phyloP scores from a whole-genome alignment of 1,139 yeast genomes.

The Geotrichum reessii region DNA sequence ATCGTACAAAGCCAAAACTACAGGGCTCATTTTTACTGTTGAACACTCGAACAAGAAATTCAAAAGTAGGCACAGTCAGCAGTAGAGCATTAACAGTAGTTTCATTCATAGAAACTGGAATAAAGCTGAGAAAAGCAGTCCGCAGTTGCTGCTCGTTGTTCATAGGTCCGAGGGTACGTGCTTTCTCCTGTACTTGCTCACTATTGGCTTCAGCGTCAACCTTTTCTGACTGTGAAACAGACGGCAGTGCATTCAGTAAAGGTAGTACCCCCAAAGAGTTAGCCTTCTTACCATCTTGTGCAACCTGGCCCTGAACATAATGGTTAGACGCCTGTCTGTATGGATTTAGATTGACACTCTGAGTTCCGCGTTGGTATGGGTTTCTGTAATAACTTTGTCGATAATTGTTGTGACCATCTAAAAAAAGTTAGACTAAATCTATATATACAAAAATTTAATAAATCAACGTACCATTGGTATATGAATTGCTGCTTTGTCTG shows the following conservation, averaged over 20 bases:
- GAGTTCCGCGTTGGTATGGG: conserved; percentile 3
- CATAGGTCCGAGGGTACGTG: conserved; percentile 22
- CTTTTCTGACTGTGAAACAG: background rate
- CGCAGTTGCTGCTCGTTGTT: conserved; percentile 31
- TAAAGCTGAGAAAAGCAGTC: conserved; percentile 31
- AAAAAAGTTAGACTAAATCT: background rate
- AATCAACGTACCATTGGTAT: background rate
- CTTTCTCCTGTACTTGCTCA: conserved; percentile 36
- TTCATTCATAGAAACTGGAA: conserved; percentile 33
- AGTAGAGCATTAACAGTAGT: conserved; percentile 26
- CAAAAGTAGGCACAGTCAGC: conserved; percentile 27
- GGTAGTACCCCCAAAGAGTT: conserved; percentile 2
- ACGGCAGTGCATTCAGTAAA: background rate
- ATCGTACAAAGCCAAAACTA: conserved; percentile 27
- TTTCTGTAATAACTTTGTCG: conserved; percentile 2
- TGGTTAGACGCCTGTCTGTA: background rate
- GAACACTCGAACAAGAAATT: conserved; percentile 23
- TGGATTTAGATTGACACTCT: background rate
- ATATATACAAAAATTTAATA: background rate
- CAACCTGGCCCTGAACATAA: conserved; percentile 4
- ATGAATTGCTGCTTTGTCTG: background rate
- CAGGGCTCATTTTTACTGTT: conserved; percentile 23
- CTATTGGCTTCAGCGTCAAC: background rate
- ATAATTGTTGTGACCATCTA: background rate
- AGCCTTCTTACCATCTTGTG: conserved; percentile 5